These are phyloP conservation scores for Bimuria novae-zelandiae DNA, from an alignment of 2,329 filamentous ascomycete genomes.

Conservation along the genomic window DNA sequence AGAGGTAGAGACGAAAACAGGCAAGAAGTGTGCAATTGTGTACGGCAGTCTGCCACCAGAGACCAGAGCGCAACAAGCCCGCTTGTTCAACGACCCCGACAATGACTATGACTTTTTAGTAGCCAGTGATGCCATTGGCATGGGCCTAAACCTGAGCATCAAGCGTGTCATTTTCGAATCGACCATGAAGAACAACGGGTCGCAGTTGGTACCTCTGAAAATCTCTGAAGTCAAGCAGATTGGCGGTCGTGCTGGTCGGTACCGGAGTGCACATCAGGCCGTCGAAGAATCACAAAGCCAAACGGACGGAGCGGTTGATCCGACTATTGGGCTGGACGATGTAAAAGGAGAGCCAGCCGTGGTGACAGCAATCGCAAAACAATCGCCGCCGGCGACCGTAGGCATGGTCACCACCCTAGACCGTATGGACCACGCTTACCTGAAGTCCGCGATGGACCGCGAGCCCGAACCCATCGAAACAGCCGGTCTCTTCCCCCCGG, in stretches of 20 bases:
- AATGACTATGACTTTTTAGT: conserved; percentile 96
- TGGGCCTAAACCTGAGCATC: conserved; percentile 92
- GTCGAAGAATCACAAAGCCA: conserved; percentile 24
- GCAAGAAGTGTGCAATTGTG: conserved; percentile 83
- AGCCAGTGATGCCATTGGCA: conserved; percentile 94
- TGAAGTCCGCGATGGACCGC: conserved; percentile 65
- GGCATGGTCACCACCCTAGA: conserved; percentile 84
- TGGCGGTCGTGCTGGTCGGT: conserved; percentile 87
- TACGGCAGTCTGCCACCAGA: conserved; percentile 93
- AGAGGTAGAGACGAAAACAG: conserved; percentile 75
- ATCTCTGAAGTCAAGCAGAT: conserved; percentile 92
- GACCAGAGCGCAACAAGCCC: conserved; percentile 87
- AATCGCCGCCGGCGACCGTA: conserved; percentile 42
- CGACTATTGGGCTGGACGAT: conserved; percentile 28
- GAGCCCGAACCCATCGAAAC: conserved; percentile 69
- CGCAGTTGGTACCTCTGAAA: conserved; percentile 60
- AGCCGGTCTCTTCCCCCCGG: conserved; percentile 77
- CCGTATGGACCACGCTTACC: conserved; percentile 64
- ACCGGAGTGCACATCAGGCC: conserved; percentile 69
- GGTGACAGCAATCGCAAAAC: conserved; percentile 2
- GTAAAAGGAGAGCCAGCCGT: conserved; percentile 8
- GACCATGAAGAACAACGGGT: conserved; percentile 72
- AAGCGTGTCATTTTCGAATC: conserved; percentile 89
- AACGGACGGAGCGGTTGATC: conserved; percentile 6
- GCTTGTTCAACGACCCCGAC: conserved; percentile 90